Base-by-base conservation (phyloP, 768 basidiomycete genomes). In the Boletus edulis region DNA sequence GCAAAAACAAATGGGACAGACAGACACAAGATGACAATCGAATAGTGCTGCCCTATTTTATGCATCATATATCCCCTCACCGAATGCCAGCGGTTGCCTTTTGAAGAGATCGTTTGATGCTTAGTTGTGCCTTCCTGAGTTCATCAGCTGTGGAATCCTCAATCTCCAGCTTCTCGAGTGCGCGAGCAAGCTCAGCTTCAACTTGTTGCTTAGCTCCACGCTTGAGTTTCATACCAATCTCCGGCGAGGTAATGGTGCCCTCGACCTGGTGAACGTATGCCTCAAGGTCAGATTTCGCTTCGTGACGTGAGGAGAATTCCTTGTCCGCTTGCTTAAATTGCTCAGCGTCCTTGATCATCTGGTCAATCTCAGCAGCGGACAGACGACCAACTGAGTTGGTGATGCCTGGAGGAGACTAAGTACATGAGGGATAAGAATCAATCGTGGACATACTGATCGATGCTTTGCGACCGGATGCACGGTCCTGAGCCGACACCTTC, bases 331-430 rank as follows among this genome's bases (percentile, higher is more conserved):
- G 84, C 81, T 94, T 95, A 85, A 84, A 97, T 74, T 94, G 92
- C 75, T 98, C 96, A 51, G 97, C 68, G 70, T 98, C 96, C 82
- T 95, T 94, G 81, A 98, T 97, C 97, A 98, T 98, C 78, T 98
- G 95, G 69, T 98, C 95, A 61, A 99, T 99, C 82, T 99, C 97
- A 64, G 88, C 91, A 50, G 89, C 84, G 46, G 96, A 97, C 64
- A 99, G 85, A 77, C 97, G 95, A 62, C 97, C 97, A 69, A 98
- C 97, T 55, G 95, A 98, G 85, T 98, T 99, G 76, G 94, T 94
- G 75, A 98, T 96, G 76, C 87, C 89, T 91, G 59, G 8, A 61
- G 47, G 20, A 56, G 43, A 39, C n/a, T 59, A 40, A 60, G 29
- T 17, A 58, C 34, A 57, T 29, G 5, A 10, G 18, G 32, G 7